Conservation (phyloP, 331 rosid genomes). For the Spiraea crenata region DNA sequence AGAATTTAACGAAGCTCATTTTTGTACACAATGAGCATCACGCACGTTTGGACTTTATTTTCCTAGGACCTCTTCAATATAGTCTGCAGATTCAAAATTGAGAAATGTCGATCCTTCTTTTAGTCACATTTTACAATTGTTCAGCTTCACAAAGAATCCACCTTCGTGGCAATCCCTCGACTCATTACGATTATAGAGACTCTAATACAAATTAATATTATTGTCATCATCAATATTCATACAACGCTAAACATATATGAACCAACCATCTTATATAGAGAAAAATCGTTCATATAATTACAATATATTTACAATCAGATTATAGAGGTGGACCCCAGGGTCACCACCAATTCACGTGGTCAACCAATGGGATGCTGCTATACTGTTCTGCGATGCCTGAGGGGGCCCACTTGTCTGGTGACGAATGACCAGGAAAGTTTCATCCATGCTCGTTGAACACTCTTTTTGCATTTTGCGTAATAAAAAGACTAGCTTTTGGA, state of each 20-base stretch:
- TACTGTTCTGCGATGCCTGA: neutral
- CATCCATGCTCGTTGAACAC: neutral
- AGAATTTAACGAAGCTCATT: too few relatives aligned
- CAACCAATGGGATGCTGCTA: neutral
- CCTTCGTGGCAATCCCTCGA: neutral
- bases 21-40: too few relatives aligned
- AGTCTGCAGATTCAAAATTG: slow-evolving; percentile 1
- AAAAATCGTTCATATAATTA: too few relatives aligned
- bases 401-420: neutral
- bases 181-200: too few relatives aligned
- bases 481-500: neutral
- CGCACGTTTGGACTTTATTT: too few relatives aligned
- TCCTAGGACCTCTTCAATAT: neutral
- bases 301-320: neutral
- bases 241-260: too few relatives aligned
- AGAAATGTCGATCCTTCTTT: neutral
- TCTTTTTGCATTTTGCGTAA: neutral
- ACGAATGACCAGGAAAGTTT: neutral
- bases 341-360: neutral
- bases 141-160: neutral
- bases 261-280: too few relatives aligned
- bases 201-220: too few relatives aligned
- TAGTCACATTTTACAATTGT: neutral
- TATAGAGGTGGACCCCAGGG: neutral
- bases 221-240: too few relatives aligned